phyloP scores from a whole-genome alignment of 257 asterid genomes.

The Anisodus tanguticus region DNA sequence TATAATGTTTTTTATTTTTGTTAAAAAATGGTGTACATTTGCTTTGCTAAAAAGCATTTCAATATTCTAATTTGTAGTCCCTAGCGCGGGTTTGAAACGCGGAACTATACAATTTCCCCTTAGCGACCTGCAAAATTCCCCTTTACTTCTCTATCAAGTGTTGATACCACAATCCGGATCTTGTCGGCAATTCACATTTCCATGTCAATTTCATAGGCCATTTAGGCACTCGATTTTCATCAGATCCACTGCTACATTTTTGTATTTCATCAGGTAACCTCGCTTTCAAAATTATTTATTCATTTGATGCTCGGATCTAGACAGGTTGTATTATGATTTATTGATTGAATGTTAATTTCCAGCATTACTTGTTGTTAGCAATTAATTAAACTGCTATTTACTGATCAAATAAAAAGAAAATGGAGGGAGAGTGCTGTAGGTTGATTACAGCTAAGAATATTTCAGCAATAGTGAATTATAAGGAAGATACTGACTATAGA shows the following conservation, averaged over 20 bases:
- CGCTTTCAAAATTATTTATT: not conserved
- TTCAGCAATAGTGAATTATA: too few species aligned
- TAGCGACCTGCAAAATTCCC: not conserved
- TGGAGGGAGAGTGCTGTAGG: not conserved
- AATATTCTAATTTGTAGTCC: not conserved
- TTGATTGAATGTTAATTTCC: too few species aligned
- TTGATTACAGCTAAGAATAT: not conserved
- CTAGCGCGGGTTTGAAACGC: too few species aligned
- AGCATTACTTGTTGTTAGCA: not conserved
- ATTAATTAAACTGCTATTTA: not conserved
- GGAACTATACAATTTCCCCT: too few species aligned
- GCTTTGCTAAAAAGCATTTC: too few species aligned
- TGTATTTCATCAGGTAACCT: constrained; percentile 16
- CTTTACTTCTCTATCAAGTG: not conserved
- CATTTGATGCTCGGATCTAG: constrained; percentile 26
- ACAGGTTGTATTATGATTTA: not conserved
- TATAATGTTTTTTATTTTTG: too few species aligned
- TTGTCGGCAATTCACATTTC: not conserved
- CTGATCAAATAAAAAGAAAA: not conserved
- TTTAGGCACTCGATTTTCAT: not conserved
- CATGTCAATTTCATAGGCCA: not conserved
- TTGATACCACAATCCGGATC: not conserved
- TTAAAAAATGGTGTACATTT: too few species aligned
- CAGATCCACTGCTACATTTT: constrained; percentile 23
- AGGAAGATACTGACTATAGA: too few species aligned